These are phyloP conservation scores for Arthrocladium fulminans DNA, from an alignment of 2,329 filamentous ascomycete species.

Conservation along the genomic window DNA sequence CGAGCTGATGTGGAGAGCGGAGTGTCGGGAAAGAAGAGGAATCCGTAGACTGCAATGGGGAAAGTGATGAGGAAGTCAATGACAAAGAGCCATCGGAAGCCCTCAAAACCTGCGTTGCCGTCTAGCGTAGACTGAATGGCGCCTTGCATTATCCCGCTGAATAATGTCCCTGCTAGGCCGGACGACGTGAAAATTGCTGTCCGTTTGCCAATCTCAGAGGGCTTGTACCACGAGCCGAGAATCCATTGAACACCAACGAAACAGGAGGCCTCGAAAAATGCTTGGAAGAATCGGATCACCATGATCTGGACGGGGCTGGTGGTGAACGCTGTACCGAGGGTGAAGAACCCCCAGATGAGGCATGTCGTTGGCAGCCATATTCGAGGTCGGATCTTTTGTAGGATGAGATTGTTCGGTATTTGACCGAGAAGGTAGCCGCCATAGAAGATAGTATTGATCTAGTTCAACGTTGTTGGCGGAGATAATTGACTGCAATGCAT, in stretches of 20 bases:
- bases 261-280: slow-evolving; percentile 15
- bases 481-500: no score
- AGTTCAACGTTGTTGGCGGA: no score
- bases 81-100: slow-evolving; percentile 34
- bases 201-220: slow-evolving; percentile 31
- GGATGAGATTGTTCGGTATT: slow-evolving; percentile 26
- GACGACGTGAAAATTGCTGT: slow-evolving; percentile 30
- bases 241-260: slow-evolving; percentile 27
- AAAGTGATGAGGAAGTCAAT: slow-evolving; percentile 35
- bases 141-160: slow-evolving; percentile 13
- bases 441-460: slow-evolving; percentile 18
- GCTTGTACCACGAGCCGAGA: slow-evolving; percentile 22
- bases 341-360: slow-evolving; percentile 26
- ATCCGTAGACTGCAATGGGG: slow-evolving; percentile 37
- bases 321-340: slow-evolving; percentile 21
- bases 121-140: slow-evolving; percentile 36
- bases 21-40: slow-evolving; percentile 33
- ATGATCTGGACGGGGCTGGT: slow-evolving; percentile 14
- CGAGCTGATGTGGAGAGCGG: slow-evolving; percentile 29
- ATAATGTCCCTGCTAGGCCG: slow-evolving; percentile 23
- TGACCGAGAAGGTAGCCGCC: slow-evolving; percentile 22
- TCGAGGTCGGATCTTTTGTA: slow-evolving; percentile 26
- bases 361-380: slow-evolving; percentile 28
- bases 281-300: slow-evolving; percentile 19
- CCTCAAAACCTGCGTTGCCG: slow-evolving; percentile 40